Conservation (phyloP, 805 yeast species). For the Saturnispora diversa region DNA sequence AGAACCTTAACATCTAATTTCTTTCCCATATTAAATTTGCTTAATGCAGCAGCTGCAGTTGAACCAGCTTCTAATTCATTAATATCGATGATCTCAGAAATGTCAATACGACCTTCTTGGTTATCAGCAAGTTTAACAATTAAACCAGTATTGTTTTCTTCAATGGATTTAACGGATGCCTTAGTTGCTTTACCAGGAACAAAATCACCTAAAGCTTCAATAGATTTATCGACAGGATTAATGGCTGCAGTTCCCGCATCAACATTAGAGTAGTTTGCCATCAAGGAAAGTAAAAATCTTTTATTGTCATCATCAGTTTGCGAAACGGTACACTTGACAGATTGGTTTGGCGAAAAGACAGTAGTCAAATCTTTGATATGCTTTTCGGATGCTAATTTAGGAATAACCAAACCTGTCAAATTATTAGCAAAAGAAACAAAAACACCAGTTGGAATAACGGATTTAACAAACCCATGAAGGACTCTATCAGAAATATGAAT, state of each 20-base stretch:
- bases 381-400: constrained; percentile 56
- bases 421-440: constrained; percentile 76
- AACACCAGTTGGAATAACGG: constrained; percentile 71
- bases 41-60: constrained; percentile 39
- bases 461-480: constrained; percentile 68
- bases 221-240: constrained; percentile 54
- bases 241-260: constrained; percentile 26
- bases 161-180: constrained; percentile 53
- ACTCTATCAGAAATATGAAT: constrained; percentile 39
- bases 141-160: constrained; percentile 51
- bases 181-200: constrained; percentile 53
- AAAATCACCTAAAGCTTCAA: constrained; percentile 43
- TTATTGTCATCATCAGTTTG: constrained; percentile 60
- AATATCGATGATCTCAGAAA: constrained; percentile 59
- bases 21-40: constrained; percentile 51
- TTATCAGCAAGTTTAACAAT: constrained; percentile 71
- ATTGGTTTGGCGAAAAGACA: constrained; percentile 56
- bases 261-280: constrained; percentile 12
- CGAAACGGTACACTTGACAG: constrained; percentile 60
- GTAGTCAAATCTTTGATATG: constrained; percentile 45
- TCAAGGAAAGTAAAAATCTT: constrained; percentile 61
- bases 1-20: constrained; percentile 55
- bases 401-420: constrained; percentile 75
- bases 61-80: constrained; percentile 34
- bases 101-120: constrained; percentile 70